These are phyloP conservation scores for Nicotiana otophora DNA, from an alignment of 257 asterid genomes.

Conservation along the genomic window DNA sequence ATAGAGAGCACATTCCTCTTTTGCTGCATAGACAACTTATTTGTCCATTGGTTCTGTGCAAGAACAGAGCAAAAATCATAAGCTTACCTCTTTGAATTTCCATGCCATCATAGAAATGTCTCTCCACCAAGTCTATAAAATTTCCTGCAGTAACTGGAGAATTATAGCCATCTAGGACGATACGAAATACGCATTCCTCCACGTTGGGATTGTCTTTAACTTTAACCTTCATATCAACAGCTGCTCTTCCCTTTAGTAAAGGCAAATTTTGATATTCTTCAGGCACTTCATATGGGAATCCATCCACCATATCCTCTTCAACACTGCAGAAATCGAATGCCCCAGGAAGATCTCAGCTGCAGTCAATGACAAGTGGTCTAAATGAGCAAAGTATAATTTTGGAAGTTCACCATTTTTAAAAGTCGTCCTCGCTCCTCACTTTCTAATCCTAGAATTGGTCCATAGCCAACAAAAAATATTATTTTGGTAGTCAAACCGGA, in stretches of 20 bases:
- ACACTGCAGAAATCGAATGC: conserved; percentile 99
- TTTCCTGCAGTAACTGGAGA: conserved; percentile 98
- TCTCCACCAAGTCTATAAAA: conserved; percentile 78
- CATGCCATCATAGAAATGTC: conserved; percentile 99
- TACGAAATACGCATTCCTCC: conserved; percentile 68
- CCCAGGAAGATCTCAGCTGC: conserved; percentile 99
- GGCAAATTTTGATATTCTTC: conserved; percentile 88
- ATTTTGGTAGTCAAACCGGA: background rate
- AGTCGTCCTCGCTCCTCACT: conserved; percentile 22
- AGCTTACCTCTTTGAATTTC: conserved; percentile 91
- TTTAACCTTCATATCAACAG: conserved; percentile 97
- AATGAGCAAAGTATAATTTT: conserved; percentile 64
- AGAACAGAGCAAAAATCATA: background rate
- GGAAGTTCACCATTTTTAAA: conserved; percentile 22
- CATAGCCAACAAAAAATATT: background rate
- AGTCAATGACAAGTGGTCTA: conserved; percentile 88
- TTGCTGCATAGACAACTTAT: background rate
- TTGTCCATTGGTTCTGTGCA: background rate
- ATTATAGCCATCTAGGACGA: conserved; percentile 92
- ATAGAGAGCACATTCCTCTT: background rate
- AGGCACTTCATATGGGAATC: conserved; percentile 95
- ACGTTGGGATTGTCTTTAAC: conserved; percentile 88
- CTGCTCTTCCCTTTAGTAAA: conserved; percentile 89
- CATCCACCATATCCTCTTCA: conserved; percentile 99
- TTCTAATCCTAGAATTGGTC: conserved; percentile 20